Percentiles rank a stretch among this genome's conserved stretches.
Conservation (phyloP, 805 yeast species). For the Maudiozyma pseudohumilis region DNA sequence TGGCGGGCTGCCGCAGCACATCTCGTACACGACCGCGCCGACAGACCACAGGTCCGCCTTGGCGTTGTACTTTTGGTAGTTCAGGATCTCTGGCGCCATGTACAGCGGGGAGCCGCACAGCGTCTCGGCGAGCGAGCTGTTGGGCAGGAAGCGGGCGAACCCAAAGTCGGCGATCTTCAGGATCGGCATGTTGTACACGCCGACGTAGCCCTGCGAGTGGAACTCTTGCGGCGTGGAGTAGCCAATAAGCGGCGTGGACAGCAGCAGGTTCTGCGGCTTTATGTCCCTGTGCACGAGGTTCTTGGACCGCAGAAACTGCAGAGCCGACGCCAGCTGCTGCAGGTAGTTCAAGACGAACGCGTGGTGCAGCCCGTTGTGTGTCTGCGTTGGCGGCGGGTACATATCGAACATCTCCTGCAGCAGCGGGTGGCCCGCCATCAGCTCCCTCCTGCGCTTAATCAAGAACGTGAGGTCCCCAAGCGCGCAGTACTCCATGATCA, state of each 20-base stretch:
- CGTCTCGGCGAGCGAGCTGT: slow-evolving; percentile 91
- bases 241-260: slow-evolving; percentile 67
- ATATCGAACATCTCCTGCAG: slow-evolving; percentile 64
- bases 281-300: slow-evolving; percentile 88
- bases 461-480: slow-evolving; percentile 88
- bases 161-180: slow-evolving; percentile 96
- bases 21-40: slow-evolving; percentile 91
- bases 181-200: slow-evolving; percentile 81
- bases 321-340: slow-evolving; percentile 77
- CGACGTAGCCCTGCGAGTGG: slow-evolving; percentile 50
- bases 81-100: slow-evolving; percentile 96
- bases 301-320: slow-evolving; percentile 69
- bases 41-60: slow-evolving; percentile 98
- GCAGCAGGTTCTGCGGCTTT: slow-evolving; percentile 69
- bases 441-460: slow-evolving; percentile 64
- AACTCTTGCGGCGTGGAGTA: slow-evolving; percentile 45
- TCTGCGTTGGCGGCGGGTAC: slow-evolving; percentile 70
- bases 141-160: slow-evolving; percentile 89
- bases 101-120: slow-evolving; percentile 95
- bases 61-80: slow-evolving; percentile 93
- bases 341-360: slow-evolving; percentile 73
- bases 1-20: slow-evolving; percentile 95
- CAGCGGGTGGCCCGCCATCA: slow-evolving; percentile 66
- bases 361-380: slow-evolving; percentile 70
- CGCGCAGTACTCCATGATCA: slow-evolving; percentile 94